Conservation (phyloP, 2,329 filamentous ascomycete species). For the Grosmannia clavigera region DNA sequence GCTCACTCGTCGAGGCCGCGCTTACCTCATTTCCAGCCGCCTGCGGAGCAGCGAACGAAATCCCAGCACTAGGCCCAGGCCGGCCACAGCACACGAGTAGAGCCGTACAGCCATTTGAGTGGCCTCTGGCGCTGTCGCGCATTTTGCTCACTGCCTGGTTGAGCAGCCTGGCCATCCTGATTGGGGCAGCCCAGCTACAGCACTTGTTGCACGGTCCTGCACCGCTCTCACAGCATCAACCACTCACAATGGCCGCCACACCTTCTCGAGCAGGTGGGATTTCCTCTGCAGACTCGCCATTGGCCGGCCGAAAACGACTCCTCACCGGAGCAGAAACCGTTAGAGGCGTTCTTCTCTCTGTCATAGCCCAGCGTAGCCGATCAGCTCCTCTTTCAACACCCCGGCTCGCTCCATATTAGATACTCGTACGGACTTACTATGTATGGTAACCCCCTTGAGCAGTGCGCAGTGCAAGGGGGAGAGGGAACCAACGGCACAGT, state of each 20-base stretch:
- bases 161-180: background rate
- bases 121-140: background rate
- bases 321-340: background rate
- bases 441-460: background rate
- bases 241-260: background rate
- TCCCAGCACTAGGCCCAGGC: background rate
- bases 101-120: background rate
- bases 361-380: background rate
- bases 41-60: background rate
- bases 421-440: background rate
- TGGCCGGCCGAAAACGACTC: background rate
- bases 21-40: background rate
- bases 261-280: background rate
- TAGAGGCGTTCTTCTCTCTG: background rate
- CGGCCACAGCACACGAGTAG: background rate
- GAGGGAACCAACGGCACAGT: no score
- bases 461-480: background rate
- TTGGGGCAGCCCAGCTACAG: background rate
- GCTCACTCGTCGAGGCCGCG: background rate
- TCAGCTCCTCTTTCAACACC: background rate
- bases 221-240: background rate
- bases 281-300: background rate
- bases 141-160: background rate
- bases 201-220: background rate
- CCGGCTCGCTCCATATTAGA: background rate